Conservation (phyloP, 2,329 filamentous ascomycete species). For the Trichophyton schoenleinii region DNA sequence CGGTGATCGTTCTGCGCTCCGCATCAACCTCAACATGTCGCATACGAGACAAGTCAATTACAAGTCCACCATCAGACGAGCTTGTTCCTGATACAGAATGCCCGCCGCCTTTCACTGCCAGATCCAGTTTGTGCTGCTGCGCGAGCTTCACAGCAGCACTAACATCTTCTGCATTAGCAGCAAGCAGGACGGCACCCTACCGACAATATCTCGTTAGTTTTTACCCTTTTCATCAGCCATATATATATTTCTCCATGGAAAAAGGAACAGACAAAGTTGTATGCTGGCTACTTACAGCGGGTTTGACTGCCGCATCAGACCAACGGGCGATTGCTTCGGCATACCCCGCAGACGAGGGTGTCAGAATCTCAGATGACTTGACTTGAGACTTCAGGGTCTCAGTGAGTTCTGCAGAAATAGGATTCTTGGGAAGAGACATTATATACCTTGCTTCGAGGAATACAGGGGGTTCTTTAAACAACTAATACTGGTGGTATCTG, state of each 20-base stretch:
- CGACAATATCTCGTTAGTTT: not conserved
- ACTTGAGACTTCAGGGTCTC: constrained; percentile 6
- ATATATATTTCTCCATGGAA: not conserved
- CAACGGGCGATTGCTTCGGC: constrained; percentile 15
- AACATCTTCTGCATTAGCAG: constrained; percentile 29
- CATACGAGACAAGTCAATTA: constrained; percentile 45
- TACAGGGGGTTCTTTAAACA: not conserved
- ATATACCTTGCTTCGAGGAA: not conserved
- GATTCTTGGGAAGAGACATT: not conserved
- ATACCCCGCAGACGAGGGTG: constrained; percentile 12
- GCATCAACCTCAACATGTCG: constrained; percentile 38
- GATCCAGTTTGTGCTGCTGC: constrained; percentile 32
- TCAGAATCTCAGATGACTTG: constrained; percentile 10
- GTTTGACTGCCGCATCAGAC: constrained; percentile 15
- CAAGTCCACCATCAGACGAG: constrained; percentile 40
- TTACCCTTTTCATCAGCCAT: not conserved
- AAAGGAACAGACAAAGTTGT: not conserved
- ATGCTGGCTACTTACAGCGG: constrained; percentile 11
- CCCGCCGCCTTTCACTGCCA: constrained; percentile 45
- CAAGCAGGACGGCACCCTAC: constrained; percentile 33
- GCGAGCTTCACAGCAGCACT: constrained; percentile 35
- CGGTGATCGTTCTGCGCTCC: constrained; percentile 34
- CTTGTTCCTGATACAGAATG: constrained; percentile 44
- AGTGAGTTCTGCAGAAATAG: constrained; percentile 14
- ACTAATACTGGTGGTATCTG: not conserved